Base-by-base conservation (phyloP, 176 grass and related monocot species). In the Lolium rigidum region DNA sequence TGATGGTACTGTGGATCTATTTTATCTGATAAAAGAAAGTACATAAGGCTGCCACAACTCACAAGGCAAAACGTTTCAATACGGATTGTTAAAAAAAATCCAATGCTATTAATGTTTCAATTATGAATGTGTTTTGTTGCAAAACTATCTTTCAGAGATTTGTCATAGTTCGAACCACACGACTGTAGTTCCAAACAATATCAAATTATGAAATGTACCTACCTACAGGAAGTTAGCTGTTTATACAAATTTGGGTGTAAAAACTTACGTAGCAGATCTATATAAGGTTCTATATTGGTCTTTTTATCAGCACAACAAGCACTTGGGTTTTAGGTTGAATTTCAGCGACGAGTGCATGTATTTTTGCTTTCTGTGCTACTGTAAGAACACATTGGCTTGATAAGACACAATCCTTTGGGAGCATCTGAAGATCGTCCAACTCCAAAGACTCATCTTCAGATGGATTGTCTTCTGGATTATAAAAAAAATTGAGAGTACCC, bases 221-320 rank as follows among this genome's bases (percentile, higher is more conserved):
- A 35, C 41, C 16, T 50, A 24, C 5, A 38, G 41, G 22, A 25
- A 76, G 56, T 4, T n/a, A 52, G 2, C 5, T 7, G 3, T 20
- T 74, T 6, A 9, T 76, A 39, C 4, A 6, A 49, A 25, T 22
- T 9, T 12, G 10, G 59, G 31, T 62, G 14, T 1, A 43, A 84
- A 46, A 41, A 7, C 69, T 87, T 83, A 79, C 79, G 75, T 21
- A 64, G 1, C 25, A 43, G 68, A 13, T 65, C 2, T 0, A 0
- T 55, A 31, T 31, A n/a, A 4, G 4, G 47, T 14, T 58, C 11
- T 38, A 83, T 0, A 87, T 77, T 37, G 37, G 35, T 9, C 38
- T 78, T 76, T 50, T 83, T 21, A 88, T 89, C 25, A 83, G 1
- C 38, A 62, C 50, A 31, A 88, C 86, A 68, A 70, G 77, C 8